phyloP scores from a whole-genome alignment of 2,329 filamentous ascomycete genomes.

The Hypoxylon sp. region DNA sequence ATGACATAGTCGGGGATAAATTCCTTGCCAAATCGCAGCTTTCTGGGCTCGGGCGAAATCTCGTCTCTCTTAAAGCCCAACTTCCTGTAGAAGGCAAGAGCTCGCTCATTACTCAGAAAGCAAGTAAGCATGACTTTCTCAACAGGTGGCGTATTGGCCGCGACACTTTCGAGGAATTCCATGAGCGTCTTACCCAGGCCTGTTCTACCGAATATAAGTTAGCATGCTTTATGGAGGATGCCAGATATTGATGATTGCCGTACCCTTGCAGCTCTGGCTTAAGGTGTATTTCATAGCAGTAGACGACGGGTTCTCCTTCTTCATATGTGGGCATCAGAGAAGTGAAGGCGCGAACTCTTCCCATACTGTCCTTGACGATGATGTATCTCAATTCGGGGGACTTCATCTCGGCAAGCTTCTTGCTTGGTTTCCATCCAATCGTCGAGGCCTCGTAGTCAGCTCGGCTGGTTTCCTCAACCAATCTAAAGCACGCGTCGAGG shows the following conservation, averaged over 20 bases:
- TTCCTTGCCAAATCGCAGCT: slow-evolving; percentile 68
- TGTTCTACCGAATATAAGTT: slow-evolving; percentile 59
- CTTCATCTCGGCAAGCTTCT: slow-evolving; percentile 78
- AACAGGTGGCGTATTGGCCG: slow-evolving; percentile 67
- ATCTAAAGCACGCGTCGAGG: slow-evolving; percentile 66
- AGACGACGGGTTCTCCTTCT: slow-evolving; percentile 75
- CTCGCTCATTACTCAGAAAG: slow-evolving; percentile 73
- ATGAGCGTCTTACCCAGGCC: slow-evolving; percentile 76
- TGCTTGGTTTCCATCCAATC: slow-evolving; percentile 72
- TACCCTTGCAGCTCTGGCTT: slow-evolving; percentile 68
- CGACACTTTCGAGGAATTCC: slow-evolving; percentile 67
- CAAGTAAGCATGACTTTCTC: slow-evolving; percentile 82
- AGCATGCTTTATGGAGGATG: slow-evolving; percentile 10
- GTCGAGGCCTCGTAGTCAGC: slow-evolving; percentile 74
- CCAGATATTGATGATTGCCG: slow-evolving; percentile 33
- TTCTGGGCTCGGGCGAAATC: slow-evolving; percentile 68
- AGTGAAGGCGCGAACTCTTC: slow-evolving; percentile 67
- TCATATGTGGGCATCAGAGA: slow-evolving; percentile 83
- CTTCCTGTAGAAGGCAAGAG: slow-evolving; percentile 72
- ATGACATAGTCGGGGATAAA: slow-evolving; percentile 73
- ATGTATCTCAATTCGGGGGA: slow-evolving; percentile 78
- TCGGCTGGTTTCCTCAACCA: slow-evolving; percentile 75
- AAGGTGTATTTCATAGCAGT: slow-evolving; percentile 86
- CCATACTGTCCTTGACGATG: slow-evolving; percentile 63
- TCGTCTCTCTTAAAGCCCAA: slow-evolving; percentile 71